Base-by-base conservation (phyloP, 768 basidiomycete species). In the Lactarius pseudohatsudake region DNA sequence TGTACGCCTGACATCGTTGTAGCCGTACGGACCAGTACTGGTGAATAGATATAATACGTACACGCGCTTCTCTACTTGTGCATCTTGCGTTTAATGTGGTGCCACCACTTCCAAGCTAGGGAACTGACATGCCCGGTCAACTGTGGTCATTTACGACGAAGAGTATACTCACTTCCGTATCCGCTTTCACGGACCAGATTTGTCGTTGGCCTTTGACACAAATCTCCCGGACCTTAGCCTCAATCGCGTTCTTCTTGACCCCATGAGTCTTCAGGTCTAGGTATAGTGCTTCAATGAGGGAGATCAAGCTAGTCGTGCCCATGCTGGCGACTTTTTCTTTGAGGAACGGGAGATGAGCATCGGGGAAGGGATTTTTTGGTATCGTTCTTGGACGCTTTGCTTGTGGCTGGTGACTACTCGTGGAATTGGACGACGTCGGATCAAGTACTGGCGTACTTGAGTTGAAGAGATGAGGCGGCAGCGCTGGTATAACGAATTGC, bases 191-290 rank as follows among this genome's bases (percentile, higher is more conserved):
- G 40, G 88, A 76, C 93, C 93, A 95, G 65, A 86, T 76, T 74
- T 85, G 91, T 77, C 84, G 74, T 84, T 89, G 64, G 71, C 84
- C 87, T 73, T 90, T 93, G 76, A 88, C 89, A 18, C 85, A 81
- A 15, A 93, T 82, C 75, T 93, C 91, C 56, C 84, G 81, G 43
- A 95, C 80, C 75, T 94, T 94, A 3, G 86, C 86, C 75, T 92
- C 91, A 55, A 95, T 86, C 4, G 90, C 86, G 59, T 87, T 90
- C 81, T 94, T 94, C 80, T 89, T 92, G 68, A 93, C 83, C 64
- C 87, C 88, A 69, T 89, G 78, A n/a, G 75, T 76, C 38, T 84
- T 84, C 47, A 94, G 79, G 32, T 89, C 89, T 68, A 88, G 85
- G 72, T 87, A 85, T 69, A 94, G 82, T 9, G 85, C 81, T 66